A percentile compares a stretch with the other conserved stretches of the same genome.
These are phyloP conservation scores for Oryza meyeriana DNA, from an alignment of 176 grass and related monocot genomes.

Conservation along the genomic window DNA sequence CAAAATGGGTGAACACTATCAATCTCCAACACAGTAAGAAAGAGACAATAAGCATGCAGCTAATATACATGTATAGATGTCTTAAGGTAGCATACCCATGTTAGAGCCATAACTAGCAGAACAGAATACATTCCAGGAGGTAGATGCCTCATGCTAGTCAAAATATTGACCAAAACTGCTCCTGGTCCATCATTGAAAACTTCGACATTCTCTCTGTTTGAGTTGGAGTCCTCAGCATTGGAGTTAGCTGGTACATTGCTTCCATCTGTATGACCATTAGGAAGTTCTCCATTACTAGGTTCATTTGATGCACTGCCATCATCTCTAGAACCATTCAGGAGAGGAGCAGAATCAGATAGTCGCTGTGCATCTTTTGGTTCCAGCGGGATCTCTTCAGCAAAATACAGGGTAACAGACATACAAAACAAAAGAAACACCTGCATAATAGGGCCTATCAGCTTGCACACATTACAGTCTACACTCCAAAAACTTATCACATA, in stretches of 20 bases:
- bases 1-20: conserved; percentile 20
- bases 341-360: conserved; percentile 85
- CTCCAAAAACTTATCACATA: not conserved
- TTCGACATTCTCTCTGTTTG: conserved; percentile 40
- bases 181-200: conserved; percentile 82
- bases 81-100: conserved; percentile 63
- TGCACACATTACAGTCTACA: not conserved
- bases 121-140: conserved; percentile 91
- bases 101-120: conserved; percentile 95
- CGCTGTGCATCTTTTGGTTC: conserved; percentile 43
- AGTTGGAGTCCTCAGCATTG: conserved; percentile 33
- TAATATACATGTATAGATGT: not conserved
- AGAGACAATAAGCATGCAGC: not conserved
- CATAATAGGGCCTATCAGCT: conserved; percentile 32
- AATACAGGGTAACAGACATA: conserved; percentile 88
- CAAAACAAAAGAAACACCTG: conserved; percentile 94
- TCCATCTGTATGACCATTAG: conserved; percentile 39
- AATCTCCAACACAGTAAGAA: not conserved
- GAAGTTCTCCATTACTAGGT: conserved; percentile 34
- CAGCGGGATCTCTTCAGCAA: conserved; percentile 86
- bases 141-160: conserved; percentile 96
- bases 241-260: conserved; percentile 36
- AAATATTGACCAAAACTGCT: conserved; percentile 90
- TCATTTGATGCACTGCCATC: conserved; percentile 41
- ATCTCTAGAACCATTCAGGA: conserved; percentile 66